Evolutionary conservation across 257 asterid genomes (phyloP).

Genomic region (Petunia secreta): DNA sequence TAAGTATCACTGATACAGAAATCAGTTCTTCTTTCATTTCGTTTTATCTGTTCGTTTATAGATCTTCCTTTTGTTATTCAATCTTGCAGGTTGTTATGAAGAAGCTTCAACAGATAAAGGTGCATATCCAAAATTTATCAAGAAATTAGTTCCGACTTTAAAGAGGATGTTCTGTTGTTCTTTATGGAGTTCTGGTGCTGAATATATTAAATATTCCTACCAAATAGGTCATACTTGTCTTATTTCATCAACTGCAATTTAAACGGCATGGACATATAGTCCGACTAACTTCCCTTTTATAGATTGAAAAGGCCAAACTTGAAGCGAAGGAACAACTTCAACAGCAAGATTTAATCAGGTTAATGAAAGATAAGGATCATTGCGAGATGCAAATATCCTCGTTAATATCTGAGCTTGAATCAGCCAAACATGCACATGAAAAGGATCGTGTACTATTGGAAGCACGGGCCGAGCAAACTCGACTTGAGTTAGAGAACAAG

Average conservation of each 20-base stretch:
- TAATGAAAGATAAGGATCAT: conserved; percentile 62
- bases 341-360: conserved; percentile 52
- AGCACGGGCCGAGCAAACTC: conserved; percentile 57
- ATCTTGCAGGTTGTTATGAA: conserved; percentile 64
- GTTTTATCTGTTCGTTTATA: conserved; percentile 22
- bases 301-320: conserved; percentile 71
- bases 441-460: conserved; percentile 53
- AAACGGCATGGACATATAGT: neutral
- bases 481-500: conserved; percentile 60
- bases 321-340: conserved; percentile 72
- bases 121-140: conserved; percentile 27
- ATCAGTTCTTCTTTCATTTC: conserved; percentile 16
- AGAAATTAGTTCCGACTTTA: neutral
- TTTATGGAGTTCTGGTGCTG: neutral
- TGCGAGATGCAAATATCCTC: conserved; percentile 61
- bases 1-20: neutral
- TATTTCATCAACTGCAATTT: neutral
- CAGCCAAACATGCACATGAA: conserved; percentile 58
- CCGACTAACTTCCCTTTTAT: conserved; percentile 35
- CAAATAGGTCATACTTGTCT: neutral
- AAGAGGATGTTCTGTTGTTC: neutral
- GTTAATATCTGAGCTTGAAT: conserved; percentile 55
- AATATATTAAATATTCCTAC: neutral
- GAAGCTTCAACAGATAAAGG: conserved; percentile 62
- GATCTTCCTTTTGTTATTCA: neutral